Base-by-base conservation (phyloP, 495 filamentous ascomycete species). In the Filosporella fistucella region DNA sequence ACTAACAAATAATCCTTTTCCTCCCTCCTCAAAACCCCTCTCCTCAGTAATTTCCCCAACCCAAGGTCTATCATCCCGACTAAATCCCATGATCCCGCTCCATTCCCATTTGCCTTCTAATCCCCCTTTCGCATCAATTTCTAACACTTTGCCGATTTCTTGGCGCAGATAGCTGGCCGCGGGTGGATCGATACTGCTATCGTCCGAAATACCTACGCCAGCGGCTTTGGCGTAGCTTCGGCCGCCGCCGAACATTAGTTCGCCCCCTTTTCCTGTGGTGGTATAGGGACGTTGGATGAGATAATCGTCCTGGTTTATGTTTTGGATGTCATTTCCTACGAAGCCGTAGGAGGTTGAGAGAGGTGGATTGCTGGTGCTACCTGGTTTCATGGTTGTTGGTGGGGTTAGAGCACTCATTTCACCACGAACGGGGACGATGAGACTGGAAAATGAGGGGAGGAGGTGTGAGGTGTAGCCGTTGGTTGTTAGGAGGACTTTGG, bases 41-140 rank as follows among this genome's bases (percentile, higher is more conserved):
- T 64, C 61, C 13, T 67, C 61, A 0, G 71, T 78, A 21, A 82
- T 80, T 18, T 61, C 63, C 0, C 80, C 81, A 14, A 86, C 85
- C 80, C 74, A 91, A 0, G 89, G 85, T 17, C 76, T 63, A 0
- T 74, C 67, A 57, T 93, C 89, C 0, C 80, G 64, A 23, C 71
- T 81, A 60, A 83, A 91, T 0, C 82, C 88, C 88, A 91, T 93
- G 45, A 87, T 85, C 0, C 89, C 89, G 0, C 82, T 85, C 89
- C 89, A 95, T 59, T 87, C 75, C 49, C 70, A 69, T 28, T 71
- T 71, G 0, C 85, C 76, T 9, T 64, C 40, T 25, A 86, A 61
- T 8, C 51, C 55, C 17, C 29, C 26, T 29, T 51, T 16, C 13
- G 20, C 44, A 17, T 53, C 30, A 1, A 71, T 44, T 7, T 57